Evolutionary conservation across 1,284 basidiomycete genomes (phyloP).

Genomic region (Ganoderma meredithae): DNA sequence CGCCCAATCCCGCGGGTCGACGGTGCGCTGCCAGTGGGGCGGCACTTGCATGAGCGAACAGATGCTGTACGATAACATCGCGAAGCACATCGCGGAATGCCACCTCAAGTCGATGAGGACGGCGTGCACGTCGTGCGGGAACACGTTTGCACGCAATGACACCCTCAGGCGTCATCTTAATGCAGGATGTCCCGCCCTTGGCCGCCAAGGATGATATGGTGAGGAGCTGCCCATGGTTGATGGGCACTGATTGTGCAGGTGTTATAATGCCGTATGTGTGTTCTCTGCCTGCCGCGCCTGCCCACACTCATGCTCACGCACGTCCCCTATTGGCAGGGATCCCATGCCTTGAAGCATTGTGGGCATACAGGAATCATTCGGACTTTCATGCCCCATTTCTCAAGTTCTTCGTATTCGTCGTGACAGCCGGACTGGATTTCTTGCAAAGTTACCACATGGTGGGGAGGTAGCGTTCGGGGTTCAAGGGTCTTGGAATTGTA

Average conservation of each 20-base stretch:
- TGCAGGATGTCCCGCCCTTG: constrained; percentile 16
- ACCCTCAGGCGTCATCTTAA: constrained; percentile 26
- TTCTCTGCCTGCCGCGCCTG: neutral
- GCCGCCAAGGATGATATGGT: neutral
- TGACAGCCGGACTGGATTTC: constrained; percentile 1
- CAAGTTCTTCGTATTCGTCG: neutral
- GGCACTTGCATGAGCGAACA: constrained; percentile 19
- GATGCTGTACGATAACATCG: constrained; percentile 33
- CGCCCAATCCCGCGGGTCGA: constrained; percentile 1
- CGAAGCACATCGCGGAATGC: constrained; percentile 31
- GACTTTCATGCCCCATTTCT: neutral
- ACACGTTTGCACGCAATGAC: constrained; percentile 26
- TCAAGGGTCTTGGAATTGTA: neutral
- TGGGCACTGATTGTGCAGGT: neutral
- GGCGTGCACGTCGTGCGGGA: constrained; percentile 18
- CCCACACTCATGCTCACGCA: neutral
- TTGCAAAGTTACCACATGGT: neutral
- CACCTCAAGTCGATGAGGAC: constrained; percentile 27
- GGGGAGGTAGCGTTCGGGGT: neutral
- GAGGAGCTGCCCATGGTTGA: neutral
- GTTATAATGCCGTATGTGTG: neutral
- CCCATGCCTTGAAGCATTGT: neutral
- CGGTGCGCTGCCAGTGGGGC: constrained; percentile 22
- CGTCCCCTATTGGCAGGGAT: neutral
- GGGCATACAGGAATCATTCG: neutral